A percentile compares a stretch with the other conserved stretches of the same genome.
phyloP scores from a whole-genome alignment of 768 basidiomycete genomes.

The Lentinula aciculospora region DNA sequence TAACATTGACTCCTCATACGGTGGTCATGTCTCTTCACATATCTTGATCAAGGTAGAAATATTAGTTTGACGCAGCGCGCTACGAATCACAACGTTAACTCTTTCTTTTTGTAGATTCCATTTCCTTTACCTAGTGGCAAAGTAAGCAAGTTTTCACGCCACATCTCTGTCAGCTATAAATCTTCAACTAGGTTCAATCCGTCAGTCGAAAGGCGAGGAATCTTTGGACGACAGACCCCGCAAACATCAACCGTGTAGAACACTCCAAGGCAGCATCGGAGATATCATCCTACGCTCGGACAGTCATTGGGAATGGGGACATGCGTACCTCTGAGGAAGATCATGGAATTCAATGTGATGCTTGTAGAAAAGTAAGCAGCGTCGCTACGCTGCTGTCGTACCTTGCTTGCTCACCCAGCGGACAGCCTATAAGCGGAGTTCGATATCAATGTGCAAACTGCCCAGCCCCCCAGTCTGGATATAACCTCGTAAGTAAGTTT shows the following conservation, averaged over 20 bases:
- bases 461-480: constrained; percentile 64
- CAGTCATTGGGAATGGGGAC: constrained; percentile 53
- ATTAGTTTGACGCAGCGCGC: background rate
- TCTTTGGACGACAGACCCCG: constrained; percentile 75
- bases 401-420: background rate
- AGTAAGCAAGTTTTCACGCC: constrained; percentile 29
- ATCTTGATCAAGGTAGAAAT: constrained; percentile 84
- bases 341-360: constrained; percentile 57
- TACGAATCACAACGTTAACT: constrained; percentile 4
- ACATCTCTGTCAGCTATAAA: background rate
- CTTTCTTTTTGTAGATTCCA: constrained; percentile 63
- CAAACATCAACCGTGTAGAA: constrained; percentile 43
- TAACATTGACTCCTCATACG: constrained; percentile 70
- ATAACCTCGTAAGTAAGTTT: constrained; percentile 58
- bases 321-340: constrained; percentile 35
- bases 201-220: constrained; percentile 71
- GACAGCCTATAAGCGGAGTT: constrained; percentile 66
- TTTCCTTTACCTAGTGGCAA: constrained; percentile 71
- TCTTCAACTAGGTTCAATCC: constrained; percentile 40
- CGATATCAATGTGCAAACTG: constrained; percentile 92
- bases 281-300: constrained; percentile 47
- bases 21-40: constrained; percentile 79
- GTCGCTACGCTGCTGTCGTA: background rate
- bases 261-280: constrained; percentile 47
- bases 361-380: constrained; percentile 52